Percentiles rank a stretch among this genome's conserved stretches.
These are phyloP conservation scores for Tricladium varicosporioides DNA, from an alignment of 2,329 filamentous ascomycete species.

Conservation along the genomic window DNA sequence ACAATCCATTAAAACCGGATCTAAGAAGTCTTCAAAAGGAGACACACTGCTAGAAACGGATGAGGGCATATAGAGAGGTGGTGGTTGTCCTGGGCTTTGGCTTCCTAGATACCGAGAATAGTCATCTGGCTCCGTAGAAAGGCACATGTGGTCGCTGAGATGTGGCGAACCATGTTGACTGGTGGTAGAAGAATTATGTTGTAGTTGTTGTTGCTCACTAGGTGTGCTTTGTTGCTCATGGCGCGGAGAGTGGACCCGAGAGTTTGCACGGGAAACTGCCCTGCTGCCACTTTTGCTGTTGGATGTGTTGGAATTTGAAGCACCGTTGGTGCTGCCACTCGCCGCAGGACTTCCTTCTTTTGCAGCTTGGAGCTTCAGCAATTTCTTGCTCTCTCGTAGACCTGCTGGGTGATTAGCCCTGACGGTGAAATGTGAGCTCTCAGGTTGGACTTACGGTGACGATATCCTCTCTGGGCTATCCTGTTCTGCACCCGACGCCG, in stretches of 20 bases:
- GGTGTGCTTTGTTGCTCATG: background rate
- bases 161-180: background rate
- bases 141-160: background rate
- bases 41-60: background rate
- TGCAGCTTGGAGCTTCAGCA: background rate
- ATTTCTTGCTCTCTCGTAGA: background rate
- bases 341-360: background rate
- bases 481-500: slow-evolving; percentile 70
- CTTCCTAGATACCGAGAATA: background rate
- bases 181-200: background rate
- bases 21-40: background rate
- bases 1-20: background rate
- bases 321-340: background rate
- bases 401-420: background rate
- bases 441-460: slow-evolving; percentile 38
- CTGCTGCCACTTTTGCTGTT: background rate
- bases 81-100: background rate
- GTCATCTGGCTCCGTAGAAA: background rate
- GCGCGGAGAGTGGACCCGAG: no score
- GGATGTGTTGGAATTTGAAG: background rate
- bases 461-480: slow-evolving; percentile 69
- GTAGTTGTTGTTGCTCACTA: background rate
- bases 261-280: no score
- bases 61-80: background rate
- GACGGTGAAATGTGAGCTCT: background rate